Conservation (phyloP, 2,329 filamentous ascomycete species). For the Colletotrichum cuscutae region DNA sequence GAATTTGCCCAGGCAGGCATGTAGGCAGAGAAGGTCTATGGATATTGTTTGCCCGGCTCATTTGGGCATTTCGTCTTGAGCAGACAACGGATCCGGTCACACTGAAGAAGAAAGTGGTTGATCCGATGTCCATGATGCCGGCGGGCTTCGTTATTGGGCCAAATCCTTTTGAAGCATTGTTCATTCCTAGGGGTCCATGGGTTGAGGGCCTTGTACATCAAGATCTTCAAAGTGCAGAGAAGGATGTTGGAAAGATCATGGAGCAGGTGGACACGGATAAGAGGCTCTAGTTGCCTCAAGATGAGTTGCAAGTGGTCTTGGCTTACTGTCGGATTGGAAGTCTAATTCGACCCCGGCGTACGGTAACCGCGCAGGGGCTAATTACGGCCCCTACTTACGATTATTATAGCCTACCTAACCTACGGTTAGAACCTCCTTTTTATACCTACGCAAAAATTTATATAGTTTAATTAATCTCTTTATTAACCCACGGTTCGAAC, state of each 20-base stretch:
- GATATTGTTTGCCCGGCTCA: slow-evolving; percentile 50
- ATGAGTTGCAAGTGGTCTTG: not conserved
- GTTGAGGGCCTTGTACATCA: slow-evolving; percentile 1
- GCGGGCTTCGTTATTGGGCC: not conserved
- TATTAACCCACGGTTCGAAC: too few relatives aligned
- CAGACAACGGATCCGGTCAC: slow-evolving; percentile 12
- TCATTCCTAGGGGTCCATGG: slow-evolving; percentile 10
- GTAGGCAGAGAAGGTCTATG: slow-evolving; percentile 58
- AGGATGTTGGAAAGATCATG: not conserved
- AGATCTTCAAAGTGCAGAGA: not conserved
- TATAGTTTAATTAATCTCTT: too few relatives aligned
- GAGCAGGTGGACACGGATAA: not conserved
- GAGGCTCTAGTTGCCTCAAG: not conserved
- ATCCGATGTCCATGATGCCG: not conserved
- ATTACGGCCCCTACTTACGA: too few relatives aligned
- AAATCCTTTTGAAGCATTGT: not conserved
- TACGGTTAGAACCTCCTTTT: too few relatives aligned
- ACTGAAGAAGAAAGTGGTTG: not conserved
- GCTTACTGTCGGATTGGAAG: too few relatives aligned
- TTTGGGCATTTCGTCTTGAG: slow-evolving; percentile 61
- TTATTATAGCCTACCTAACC: too few relatives aligned
- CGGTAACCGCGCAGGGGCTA: too few relatives aligned
- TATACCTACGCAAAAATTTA: too few relatives aligned
- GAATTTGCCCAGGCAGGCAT: slow-evolving; percentile 55
- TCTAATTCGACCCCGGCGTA: too few relatives aligned